Evolutionary conservation across 768 basidiomycete genomes (phyloP), one percentile per base, ranked within the genome.

Genomic region (Daedaleopsis sinensis): DNA sequence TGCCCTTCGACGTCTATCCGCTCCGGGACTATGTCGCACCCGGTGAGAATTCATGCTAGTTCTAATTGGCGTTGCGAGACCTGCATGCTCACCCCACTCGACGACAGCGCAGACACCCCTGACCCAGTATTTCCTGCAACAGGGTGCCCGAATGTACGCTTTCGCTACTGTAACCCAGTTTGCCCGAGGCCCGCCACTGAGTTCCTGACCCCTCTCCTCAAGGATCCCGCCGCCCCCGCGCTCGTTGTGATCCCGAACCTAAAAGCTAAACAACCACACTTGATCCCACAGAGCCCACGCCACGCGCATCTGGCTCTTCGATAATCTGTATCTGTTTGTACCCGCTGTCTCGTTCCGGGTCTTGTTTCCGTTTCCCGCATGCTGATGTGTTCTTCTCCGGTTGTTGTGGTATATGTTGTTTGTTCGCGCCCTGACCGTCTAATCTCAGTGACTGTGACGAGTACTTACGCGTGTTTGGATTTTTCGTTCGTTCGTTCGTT

Each of bases 1-100:
- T 82, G 51, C 72, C 87, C 2, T 96, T 97, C 74, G 90, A 94
- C 53, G 93, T 94, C 57, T 79, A 91, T 36, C 78, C 88, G 18
- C 83, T 88, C 68, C 77, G 81, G 59, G 81, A 87, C 68, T 97
- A 96, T 74, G 79, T 84, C 62, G 93, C 91, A 53, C 89, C 88
- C 62, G 83, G 94, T 95, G 74, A 76, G 91, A 21, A 18, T 5
- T 57, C 3, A 42, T 67, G 66, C 56, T 71, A 61, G 15, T 6
- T 23, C 13, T 32, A 32, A 32, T 3, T 32, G 27, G 7, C 7
- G 27, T 16, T 18, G 10, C 39, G 55, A 55, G 61, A 53, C 63
- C 49, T 42, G 38, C 13, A 24, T 9, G 37, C 16, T 44, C 21
- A 46, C 3, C 38, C 43, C 65, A 46, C 62, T 59, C 49, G 37